phyloP scores from a whole-genome alignment of 2,329 filamentous ascomycete species.

The Cladosporium sp. region DNA sequence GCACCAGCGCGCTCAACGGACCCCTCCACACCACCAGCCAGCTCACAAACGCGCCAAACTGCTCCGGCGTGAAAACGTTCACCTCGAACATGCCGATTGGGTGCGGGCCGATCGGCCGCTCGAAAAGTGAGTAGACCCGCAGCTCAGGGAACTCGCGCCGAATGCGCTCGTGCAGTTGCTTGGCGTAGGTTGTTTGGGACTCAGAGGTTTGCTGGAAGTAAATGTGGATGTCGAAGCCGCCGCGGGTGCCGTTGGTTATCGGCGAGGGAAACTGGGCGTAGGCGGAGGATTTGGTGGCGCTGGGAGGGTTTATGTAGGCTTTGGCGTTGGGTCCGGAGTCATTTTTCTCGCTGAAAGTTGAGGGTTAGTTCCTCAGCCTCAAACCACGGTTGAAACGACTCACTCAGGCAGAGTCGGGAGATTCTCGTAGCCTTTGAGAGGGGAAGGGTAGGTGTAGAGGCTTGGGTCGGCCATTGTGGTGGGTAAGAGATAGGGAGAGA shows the following conservation, averaged over 20 bases:
- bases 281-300: slow-evolving; percentile 54
- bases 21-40: slow-evolving; percentile 81
- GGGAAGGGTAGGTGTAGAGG: slow-evolving; percentile 49
- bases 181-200: slow-evolving; percentile 60
- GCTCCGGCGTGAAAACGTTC: slow-evolving; percentile 72
- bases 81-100: slow-evolving; percentile 88
- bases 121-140: slow-evolving; percentile 72
- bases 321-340: slow-evolving; percentile 64
- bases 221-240: slow-evolving; percentile 81
- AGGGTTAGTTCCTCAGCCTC: too few species aligned
- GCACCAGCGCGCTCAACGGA: slow-evolving; percentile 69
- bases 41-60: slow-evolving; percentile 82
- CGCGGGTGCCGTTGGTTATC: slow-evolving; percentile 57
- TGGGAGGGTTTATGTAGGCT: slow-evolving; percentile 62
- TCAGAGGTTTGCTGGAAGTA: slow-evolving; percentile 65
- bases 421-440: slow-evolving; percentile 47
- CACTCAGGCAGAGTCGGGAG: slow-evolving; percentile 41
- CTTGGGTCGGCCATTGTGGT: slow-evolving; percentile 44
- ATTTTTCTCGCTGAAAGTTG: slow-evolving; percentile 13
- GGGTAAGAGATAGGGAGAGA: too few species aligned
- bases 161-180: slow-evolving; percentile 69
- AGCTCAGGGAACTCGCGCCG: slow-evolving; percentile 81
- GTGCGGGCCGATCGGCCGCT: slow-evolving; percentile 73
- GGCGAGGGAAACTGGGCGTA: slow-evolving; percentile 66
- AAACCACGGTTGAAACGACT: not conserved